Evolutionary conservation across 2,329 filamentous ascomycete species (phyloP).

Genomic region (Pestalotiopsis sp.): DNA sequence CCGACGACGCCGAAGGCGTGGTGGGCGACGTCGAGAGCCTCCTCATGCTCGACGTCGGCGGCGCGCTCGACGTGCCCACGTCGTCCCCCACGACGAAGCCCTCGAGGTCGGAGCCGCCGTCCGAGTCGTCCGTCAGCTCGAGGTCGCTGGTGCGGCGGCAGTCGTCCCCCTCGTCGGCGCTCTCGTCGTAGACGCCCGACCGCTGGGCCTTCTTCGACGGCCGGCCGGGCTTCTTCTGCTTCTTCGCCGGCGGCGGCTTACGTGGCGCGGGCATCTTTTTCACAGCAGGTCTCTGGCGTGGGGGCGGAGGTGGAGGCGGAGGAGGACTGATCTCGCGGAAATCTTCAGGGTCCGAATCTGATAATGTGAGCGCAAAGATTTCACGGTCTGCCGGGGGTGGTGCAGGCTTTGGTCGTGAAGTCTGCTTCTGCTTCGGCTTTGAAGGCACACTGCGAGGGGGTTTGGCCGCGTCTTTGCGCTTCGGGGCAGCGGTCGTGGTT

Average conservation of each 20-base stretch:
- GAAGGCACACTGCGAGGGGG: constrained; percentile 13
- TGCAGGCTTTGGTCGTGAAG: neutral
- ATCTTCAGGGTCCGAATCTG: neutral
- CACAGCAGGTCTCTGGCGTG: neutral
- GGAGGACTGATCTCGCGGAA: neutral
- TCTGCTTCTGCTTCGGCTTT: neutral
- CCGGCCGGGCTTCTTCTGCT: constrained; percentile 13
- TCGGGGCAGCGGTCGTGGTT: constrained; percentile 8
- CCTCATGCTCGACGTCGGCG: constrained; percentile 27
- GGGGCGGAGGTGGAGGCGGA: constrained; percentile 9
- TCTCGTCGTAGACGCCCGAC: constrained; percentile 31
- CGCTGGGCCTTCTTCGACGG: constrained; percentile 21
- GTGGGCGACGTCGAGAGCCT: constrained; percentile 27
- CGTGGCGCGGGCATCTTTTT: constrained; percentile 12
- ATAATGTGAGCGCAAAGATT: neutral
- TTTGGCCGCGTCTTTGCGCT: constrained; percentile 21
- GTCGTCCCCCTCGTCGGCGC: constrained; percentile 35
- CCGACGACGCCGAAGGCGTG: constrained; percentile 22
- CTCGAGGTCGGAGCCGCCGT: constrained; percentile 32
- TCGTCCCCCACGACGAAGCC: constrained; percentile 35
- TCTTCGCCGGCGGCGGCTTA: neutral
- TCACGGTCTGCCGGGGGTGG: neutral
- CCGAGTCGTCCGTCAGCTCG: constrained; percentile 37
- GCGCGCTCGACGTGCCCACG: constrained; percentile 29
- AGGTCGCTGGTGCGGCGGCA: constrained; percentile 38